Conservation (phyloP, 208 protist species). For the Spongospora subterranea region DNA sequence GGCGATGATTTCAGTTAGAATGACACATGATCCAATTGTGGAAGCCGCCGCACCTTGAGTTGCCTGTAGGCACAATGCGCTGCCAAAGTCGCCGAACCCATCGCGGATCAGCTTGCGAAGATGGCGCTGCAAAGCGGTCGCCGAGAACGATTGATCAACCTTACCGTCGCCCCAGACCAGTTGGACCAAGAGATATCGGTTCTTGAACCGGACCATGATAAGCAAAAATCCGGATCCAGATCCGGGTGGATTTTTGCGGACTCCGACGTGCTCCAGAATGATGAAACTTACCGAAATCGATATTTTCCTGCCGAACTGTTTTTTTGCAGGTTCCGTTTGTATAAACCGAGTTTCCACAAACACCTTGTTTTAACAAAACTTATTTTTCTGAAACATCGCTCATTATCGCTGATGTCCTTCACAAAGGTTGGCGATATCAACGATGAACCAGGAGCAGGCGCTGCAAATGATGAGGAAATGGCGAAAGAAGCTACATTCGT, state of each 20-base stretch:
- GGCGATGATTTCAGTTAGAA: background rate
- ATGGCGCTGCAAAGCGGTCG: background rate
- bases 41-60: background rate
- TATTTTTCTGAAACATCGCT: too few relatives aligned
- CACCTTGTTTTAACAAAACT: too few relatives aligned
- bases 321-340: too few relatives aligned
- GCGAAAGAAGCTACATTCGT: too few relatives aligned
- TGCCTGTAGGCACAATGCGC: background rate
- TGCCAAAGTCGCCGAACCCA: slow-evolving; percentile 32
- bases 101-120: background rate
- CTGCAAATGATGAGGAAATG: too few relatives aligned
- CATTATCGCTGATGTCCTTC: too few relatives aligned
- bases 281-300: too few relatives aligned
- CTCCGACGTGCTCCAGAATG: background rate
- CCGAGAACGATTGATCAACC: background rate
- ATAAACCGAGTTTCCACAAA: too few relatives aligned
- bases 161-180: slow-evolving; percentile 22
- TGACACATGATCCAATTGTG: too few relatives aligned
- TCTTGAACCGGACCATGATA: slow-evolving; percentile 44
- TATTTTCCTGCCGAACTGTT: too few relatives aligned
- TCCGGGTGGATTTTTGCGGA: background rate
- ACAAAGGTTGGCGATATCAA: too few relatives aligned
- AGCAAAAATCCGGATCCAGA: background rate
- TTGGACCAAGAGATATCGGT: slow-evolving; percentile 25
- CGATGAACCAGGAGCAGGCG: too few relatives aligned